These are phyloP conservation scores for Epicoccum nigrum DNA, from an alignment of 2,329 filamentous ascomycete genomes.

Conservation along the genomic window DNA sequence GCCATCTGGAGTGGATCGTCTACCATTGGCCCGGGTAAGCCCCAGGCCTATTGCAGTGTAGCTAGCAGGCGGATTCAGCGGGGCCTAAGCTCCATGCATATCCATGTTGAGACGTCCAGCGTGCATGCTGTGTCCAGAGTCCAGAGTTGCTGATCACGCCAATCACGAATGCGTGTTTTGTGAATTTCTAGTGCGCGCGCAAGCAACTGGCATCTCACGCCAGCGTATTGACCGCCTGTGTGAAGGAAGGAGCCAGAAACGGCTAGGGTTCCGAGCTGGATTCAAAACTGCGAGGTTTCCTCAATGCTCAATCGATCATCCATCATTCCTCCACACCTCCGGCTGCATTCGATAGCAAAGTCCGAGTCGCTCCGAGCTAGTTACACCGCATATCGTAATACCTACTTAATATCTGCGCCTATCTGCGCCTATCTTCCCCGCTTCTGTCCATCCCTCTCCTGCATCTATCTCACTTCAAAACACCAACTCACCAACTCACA, in stretches of 20 bases:
- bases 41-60: slow-evolving; percentile 12
- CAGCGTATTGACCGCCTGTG: slow-evolving; percentile 20
- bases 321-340: slow-evolving; percentile 12
- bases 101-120: slow-evolving; percentile 17
- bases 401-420: slow-evolving; percentile 11
- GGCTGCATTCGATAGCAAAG: slow-evolving; percentile 7
- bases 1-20: slow-evolving; percentile 14
- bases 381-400: slow-evolving; percentile 4
- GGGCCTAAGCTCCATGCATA: slow-evolving; percentile 18
- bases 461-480: not conserved
- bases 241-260: slow-evolving; percentile 5
- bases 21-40: slow-evolving; percentile 20
- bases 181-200: slow-evolving; percentile 17
- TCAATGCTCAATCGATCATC: slow-evolving; percentile 9
- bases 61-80: slow-evolving; percentile 12
- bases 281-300: slow-evolving; percentile 14
- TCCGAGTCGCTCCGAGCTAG: slow-evolving; percentile 11
- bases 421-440: slow-evolving; percentile 6
- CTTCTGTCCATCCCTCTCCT: slow-evolving; percentile 1
- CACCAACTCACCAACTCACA: not conserved
- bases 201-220: slow-evolving; percentile 12
- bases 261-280: slow-evolving; percentile 13
- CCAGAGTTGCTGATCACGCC: slow-evolving; percentile 14
- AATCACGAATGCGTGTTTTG: slow-evolving; percentile 16
- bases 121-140: slow-evolving; percentile 13